These are phyloP conservation scores for Sporisorium exsertum DNA, from an alignment of 1,284 basidiomycete genomes.

Conservation along the genomic window DNA sequence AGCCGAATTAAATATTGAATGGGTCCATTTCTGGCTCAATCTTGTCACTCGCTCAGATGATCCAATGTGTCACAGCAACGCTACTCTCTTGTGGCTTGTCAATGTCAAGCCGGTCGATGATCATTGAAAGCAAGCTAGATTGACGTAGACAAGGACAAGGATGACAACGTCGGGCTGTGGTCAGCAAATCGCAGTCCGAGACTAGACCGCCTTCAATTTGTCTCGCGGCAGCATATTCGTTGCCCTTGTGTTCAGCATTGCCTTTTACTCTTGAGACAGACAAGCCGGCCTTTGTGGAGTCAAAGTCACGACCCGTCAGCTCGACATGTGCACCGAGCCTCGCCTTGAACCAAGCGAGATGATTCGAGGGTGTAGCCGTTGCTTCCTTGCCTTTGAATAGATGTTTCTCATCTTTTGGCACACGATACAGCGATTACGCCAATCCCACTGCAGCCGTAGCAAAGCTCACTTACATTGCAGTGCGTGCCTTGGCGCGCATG, in stretches of 20 bases:
- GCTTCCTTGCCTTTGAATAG: slow-evolving; percentile 14
- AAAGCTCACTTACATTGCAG: slow-evolving; percentile 27
- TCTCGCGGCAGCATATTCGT: not conserved
- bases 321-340: slow-evolving; percentile 31
- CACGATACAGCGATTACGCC: not conserved
- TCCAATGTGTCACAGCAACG: no score
- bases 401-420: slow-evolving; percentile 4
- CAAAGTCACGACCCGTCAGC: slow-evolving; percentile 3
- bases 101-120: no score
- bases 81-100: no score
- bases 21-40: slow-evolving; percentile 1
- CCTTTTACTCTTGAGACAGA: slow-evolving; percentile 44
- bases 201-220: not conserved
- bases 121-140: not conserved
- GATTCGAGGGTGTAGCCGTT: slow-evolving; percentile 11
- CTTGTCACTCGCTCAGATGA: not conserved
- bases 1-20: slow-evolving; percentile 13
- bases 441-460: not conserved
- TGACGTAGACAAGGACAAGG: not conserved
- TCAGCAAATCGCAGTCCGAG: slow-evolving; percentile 6
- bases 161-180: not conserved
- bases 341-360: not conserved
- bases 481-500: not conserved
- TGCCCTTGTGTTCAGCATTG: slow-evolving; percentile 38
- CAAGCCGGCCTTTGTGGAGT: not conserved